Percentiles rank a stretch among this genome's conserved stretches.
Conservation (phyloP, 2,329 filamentous ascomycete genomes). For the Calonectria honghensis region DNA sequence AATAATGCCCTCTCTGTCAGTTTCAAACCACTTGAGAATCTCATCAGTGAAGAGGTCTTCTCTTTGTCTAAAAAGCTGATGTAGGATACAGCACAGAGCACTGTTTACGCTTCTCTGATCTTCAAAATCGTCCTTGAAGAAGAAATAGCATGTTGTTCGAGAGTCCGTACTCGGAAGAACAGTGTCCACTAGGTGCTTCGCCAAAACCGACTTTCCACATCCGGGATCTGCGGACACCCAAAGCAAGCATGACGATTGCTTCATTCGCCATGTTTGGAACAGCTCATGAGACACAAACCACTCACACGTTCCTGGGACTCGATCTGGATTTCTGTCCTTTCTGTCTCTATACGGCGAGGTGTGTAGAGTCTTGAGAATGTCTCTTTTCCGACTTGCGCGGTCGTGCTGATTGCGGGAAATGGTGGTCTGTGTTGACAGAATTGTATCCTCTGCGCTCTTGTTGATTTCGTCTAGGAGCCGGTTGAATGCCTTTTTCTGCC, state of each 20-base stretch:
- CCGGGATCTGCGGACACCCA: conserved; percentile 65
- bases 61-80: conserved; percentile 60
- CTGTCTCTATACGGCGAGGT: conserved; percentile 41
- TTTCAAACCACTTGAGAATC: conserved; percentile 48
- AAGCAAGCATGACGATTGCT: conserved; percentile 22
- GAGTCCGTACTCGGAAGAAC: conserved; percentile 45
- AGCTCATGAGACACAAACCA: conserved; percentile 40
- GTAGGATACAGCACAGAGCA: conserved; percentile 61
- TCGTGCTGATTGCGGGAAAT: background rate
- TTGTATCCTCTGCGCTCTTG: background rate
- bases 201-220: conserved; percentile 66
- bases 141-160: conserved; percentile 63
- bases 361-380: conserved; percentile 30
- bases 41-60: conserved; percentile 48
- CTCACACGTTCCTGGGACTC: conserved; percentile 42
- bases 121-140: conserved; percentile 66
- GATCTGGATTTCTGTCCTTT: conserved; percentile 44
- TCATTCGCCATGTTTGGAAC: conserved; percentile 39
- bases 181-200: conserved; percentile 60
- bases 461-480: background rate
- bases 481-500: background rate
- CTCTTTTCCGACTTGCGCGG: background rate
- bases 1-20: conserved; percentile 41
- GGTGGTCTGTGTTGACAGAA: background rate
- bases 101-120: conserved; percentile 56